Evolutionary conservation across 2,329 filamentous ascomycete genomes (phyloP).

Genomic region (Talaromyces sp.): DNA sequence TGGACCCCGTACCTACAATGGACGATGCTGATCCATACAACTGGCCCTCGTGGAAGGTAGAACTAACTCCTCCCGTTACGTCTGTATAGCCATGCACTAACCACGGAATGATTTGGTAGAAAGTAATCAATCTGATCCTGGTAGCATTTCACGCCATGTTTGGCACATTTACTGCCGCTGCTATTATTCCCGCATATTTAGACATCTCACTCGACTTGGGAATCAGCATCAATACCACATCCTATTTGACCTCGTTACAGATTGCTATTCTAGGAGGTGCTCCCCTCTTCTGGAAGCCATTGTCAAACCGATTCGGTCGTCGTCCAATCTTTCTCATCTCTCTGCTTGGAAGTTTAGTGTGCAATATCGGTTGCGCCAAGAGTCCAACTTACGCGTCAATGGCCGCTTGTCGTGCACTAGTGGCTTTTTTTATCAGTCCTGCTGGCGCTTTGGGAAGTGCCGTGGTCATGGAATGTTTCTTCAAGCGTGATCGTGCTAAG

Average conservation of each 20-base stretch:
- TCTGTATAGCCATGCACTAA: not conserved
- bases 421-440: conserved; percentile 53
- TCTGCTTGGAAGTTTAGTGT: conserved; percentile 42
- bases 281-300: conserved; percentile 54
- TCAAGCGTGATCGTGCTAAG: conserved; percentile 50
- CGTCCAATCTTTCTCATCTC: conserved; percentile 52
- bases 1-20: conserved; percentile 50
- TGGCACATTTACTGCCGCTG: conserved; percentile 51
- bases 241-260: conserved; percentile 53
- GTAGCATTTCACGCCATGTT: conserved; percentile 56
- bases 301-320: conserved; percentile 51
- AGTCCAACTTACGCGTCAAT: conserved; percentile 47
- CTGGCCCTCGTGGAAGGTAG: conserved; percentile 49
- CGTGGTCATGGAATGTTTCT: conserved; percentile 55
- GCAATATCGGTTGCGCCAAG: conserved; percentile 52
- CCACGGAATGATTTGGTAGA: conserved; percentile 31
- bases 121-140: conserved; percentile 48
- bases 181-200: conserved; percentile 52
- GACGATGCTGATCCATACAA: conserved; percentile 53
- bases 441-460: conserved; percentile 52
- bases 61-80: conserved; percentile 21
- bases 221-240: conserved; percentile 45
- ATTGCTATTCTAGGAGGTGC: conserved; percentile 51
- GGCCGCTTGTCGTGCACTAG: conserved; percentile 49
- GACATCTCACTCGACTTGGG: conserved; percentile 49